A percentile compares a stretch with the other conserved stretches of the same genome.
Evolutionary conservation across 2,329 filamentous ascomycete genomes (phyloP).

Genomic region (Aspergillus vadensis): DNA sequence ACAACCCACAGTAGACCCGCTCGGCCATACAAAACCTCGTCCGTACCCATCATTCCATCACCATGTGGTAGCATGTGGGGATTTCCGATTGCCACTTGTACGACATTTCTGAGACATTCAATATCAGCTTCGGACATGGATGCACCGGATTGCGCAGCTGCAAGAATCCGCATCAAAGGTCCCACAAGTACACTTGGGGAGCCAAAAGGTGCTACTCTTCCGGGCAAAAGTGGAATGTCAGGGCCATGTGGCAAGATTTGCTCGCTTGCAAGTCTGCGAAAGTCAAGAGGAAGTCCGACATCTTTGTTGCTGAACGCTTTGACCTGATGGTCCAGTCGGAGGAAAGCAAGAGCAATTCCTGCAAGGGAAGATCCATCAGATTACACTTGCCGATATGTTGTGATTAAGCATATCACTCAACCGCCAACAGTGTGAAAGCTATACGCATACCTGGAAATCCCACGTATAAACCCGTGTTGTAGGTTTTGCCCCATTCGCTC

Average conservation of each 20-base stretch:
- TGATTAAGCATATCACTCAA: neutral
- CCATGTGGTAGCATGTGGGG: slow-evolving; percentile 28
- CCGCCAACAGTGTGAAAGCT: neutral
- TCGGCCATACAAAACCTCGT: slow-evolving; percentile 44
- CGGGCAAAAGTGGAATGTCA: slow-evolving; percentile 29
- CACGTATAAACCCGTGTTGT: slow-evolving; percentile 33
- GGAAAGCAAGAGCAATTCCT: slow-evolving; percentile 42
- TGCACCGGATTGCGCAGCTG: slow-evolving; percentile 15
- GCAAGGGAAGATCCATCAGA: slow-evolving; percentile 8
- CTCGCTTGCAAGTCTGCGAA: slow-evolving; percentile 30
- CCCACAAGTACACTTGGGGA: slow-evolving; percentile 34
- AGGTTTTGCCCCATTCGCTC: slow-evolving; percentile 22
- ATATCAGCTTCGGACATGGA: slow-evolving; percentile 33
- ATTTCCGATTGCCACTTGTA: slow-evolving; percentile 34
- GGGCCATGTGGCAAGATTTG: slow-evolving; percentile 29
- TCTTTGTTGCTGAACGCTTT: slow-evolving; percentile 23
- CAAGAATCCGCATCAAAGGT: slow-evolving; percentile 31
- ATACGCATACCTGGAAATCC: slow-evolving; percentile 34
- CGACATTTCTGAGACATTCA: slow-evolving; percentile 29
- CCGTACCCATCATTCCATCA: slow-evolving; percentile 35
- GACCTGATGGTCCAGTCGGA: slow-evolving; percentile 42
- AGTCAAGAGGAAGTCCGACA: slow-evolving; percentile 23
- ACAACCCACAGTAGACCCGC: slow-evolving; percentile 41
- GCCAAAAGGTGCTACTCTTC: slow-evolving; percentile 37
- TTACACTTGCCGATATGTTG: neutral